phyloP scores from a whole-genome alignment of 2,329 filamentous ascomycete genomes.

The Aspergillus awamori region DNA sequence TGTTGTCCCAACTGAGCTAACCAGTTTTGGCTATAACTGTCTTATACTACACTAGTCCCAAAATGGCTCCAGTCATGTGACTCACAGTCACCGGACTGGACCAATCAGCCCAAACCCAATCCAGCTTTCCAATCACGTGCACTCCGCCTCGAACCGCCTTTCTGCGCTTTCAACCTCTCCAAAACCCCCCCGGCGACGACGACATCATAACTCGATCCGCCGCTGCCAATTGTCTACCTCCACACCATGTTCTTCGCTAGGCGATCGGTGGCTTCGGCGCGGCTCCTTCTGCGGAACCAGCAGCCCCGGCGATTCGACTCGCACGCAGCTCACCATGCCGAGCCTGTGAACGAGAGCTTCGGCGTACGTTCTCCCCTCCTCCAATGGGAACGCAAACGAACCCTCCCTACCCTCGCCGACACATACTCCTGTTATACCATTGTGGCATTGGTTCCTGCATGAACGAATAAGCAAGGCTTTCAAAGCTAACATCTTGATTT shows the following conservation, averaged over 20 bases:
- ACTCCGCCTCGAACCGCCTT: conserved; percentile 13
- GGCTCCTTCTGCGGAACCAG: conserved; percentile 44
- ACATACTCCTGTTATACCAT: not conserved
- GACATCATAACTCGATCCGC: conserved; percentile 33
- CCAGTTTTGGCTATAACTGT: not conserved
- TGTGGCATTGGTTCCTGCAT: conserved; percentile 3
- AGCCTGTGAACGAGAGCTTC: conserved; percentile 50
- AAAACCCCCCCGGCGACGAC: conserved; percentile 26
- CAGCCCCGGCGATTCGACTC: conserved; percentile 50
- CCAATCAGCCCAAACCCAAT: conserved; percentile 16
- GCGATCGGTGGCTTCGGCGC: conserved; percentile 42
- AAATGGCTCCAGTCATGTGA: not conserved
- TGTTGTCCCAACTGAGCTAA: too few relatives aligned
- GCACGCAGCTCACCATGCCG: conserved; percentile 44
- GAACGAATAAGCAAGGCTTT: not conserved
- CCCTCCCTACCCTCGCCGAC: not conserved
- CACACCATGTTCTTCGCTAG: conserved; percentile 47
- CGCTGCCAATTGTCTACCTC: conserved; percentile 34
- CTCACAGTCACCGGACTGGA: too few relatives aligned
- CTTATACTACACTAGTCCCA: not conserved
- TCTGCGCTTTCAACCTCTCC: conserved; percentile 21
- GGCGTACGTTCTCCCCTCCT: conserved; percentile 43
- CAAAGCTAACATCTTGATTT: conserved; percentile 22
- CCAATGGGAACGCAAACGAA: conserved; percentile 11
- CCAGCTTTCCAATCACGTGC: conserved; percentile 20